Conservation (phyloP, 768 basidiomycete species). For the Ephemerocybe angulata region DNA sequence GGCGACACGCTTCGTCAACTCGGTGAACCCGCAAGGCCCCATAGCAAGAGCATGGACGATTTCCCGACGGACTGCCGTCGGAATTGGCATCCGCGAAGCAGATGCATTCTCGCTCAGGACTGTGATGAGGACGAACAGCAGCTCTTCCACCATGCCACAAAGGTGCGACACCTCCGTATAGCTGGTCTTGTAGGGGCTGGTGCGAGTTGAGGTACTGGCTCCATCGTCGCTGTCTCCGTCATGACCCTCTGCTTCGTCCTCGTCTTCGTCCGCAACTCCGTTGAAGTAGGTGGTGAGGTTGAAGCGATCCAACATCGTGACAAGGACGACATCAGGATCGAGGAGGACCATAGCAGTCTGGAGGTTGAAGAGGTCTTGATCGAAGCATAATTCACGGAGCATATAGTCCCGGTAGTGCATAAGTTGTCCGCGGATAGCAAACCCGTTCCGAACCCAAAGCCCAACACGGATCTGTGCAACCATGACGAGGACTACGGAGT, state of each 20-base stretch:
- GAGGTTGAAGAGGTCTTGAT: slow-evolving; percentile 88
- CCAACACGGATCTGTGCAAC: slow-evolving; percentile 93
- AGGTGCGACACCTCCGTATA: slow-evolving; percentile 41
- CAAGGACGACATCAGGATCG: slow-evolving; percentile 74
- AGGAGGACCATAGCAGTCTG: slow-evolving; percentile 80
- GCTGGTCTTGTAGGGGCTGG: slow-evolving; percentile 31
- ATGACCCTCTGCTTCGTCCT: slow-evolving; percentile 53
- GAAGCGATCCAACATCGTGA: slow-evolving; percentile 88
- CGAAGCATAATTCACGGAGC: slow-evolving; percentile 93
- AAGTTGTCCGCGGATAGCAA: slow-evolving; percentile 90
- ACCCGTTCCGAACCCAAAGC: slow-evolving; percentile 97
- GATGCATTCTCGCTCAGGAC: slow-evolving; percentile 80
- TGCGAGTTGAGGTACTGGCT: neutral
- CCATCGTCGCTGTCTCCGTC: slow-evolving; percentile 1
- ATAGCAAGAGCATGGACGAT: slow-evolving; percentile 89
- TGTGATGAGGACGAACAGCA: slow-evolving; percentile 82
- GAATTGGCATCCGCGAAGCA: slow-evolving; percentile 63
- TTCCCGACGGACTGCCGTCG: slow-evolving; percentile 69
- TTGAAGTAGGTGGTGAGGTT: slow-evolving; percentile 77
- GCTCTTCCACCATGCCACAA: slow-evolving; percentile 86
- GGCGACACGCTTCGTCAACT: slow-evolving; percentile 85
- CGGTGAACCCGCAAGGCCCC: slow-evolving; percentile 84
- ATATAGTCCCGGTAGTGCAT: slow-evolving; percentile 96
- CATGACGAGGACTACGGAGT: slow-evolving; percentile 79
- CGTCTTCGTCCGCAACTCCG: slow-evolving; percentile 52